Evolutionary conservation across 495 filamentous ascomycete genomes (phyloP), one percentile per base, ranked within the genome.

Genomic region (Haplographium delicatum): DNA sequence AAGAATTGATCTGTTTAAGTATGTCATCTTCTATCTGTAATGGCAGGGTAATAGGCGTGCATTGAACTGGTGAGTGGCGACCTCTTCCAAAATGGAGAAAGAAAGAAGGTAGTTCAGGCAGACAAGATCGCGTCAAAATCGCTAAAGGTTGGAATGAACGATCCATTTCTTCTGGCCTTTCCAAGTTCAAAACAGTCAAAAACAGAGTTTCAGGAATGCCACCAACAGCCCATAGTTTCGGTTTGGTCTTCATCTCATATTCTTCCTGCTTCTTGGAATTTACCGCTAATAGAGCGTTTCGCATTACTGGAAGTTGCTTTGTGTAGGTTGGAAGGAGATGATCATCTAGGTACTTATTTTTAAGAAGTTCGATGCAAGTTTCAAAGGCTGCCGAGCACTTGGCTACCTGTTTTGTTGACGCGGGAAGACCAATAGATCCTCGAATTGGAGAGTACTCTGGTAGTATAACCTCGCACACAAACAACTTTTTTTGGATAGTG

Each of bases 341-440:
- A 5, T 78, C 75, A 65, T 96, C 83, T 0, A 98, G 66, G 50
- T 87, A 78, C 7, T 76, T 73, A 33, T 75, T 72, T 48, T 79
- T 78, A 20, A 84, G 72, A 4, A 98, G 75, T 46, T 80, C 48
- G 2, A 93, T 54, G 57, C 90, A 96, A 35, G 85, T 78, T 60
- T 93, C 84, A 62, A 93, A 97, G 2, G 93, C 93, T 11, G 89
- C 93, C 6, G 90, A 85, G 55, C 86, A 83, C 65, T 95, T 96
- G n/a, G 93, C 93, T 11, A 79, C 68, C 19, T 80, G 69, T 61
- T 94, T 97, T 44, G 73, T 85, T 2, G 67, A 47, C 44, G 76
- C 77, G 1, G 78, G 65, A 9, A 57, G 60, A 27, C 93, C 91
- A 31, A 79, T 74, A 8, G 82, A 72, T 35, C 75, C 79, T 50